Conservation (phyloP, 306 rosid genomes). For the Cicer yamashitae region DNA sequence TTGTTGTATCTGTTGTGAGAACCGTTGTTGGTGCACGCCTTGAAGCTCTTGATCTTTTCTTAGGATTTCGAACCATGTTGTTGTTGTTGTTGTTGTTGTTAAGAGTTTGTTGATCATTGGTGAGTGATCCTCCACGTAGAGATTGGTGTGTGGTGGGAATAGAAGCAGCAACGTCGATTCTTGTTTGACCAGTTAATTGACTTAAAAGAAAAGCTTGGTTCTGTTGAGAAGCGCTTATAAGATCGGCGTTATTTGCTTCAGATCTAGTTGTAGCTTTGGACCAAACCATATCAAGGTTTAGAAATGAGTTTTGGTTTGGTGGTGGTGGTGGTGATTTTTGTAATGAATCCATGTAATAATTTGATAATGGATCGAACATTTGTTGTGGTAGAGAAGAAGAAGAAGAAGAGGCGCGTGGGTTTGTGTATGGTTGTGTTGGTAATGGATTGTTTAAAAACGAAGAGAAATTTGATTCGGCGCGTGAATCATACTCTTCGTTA, state of each 20-base stretch:
- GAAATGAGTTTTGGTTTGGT: slow-evolving; percentile 49
- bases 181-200: slow-evolving; percentile 50
- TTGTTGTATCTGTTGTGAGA: slow-evolving; percentile 83
- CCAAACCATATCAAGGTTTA: slow-evolving; percentile 65
- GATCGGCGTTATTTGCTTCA: slow-evolving; percentile 58
- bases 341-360: slow-evolving; percentile 59
- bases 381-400: slow-evolving; percentile 16
- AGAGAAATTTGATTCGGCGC: slow-evolving; percentile 60
- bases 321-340: slow-evolving; percentile 38
- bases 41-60: slow-evolving; percentile 89
- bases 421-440: background rate
- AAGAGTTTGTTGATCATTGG: slow-evolving; percentile 46
- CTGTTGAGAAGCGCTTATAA: slow-evolving; percentile 27
- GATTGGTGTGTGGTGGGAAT: slow-evolving; percentile 47
- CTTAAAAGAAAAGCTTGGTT: slow-evolving; percentile 51
- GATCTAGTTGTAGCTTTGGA: slow-evolving; percentile 58
- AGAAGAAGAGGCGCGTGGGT: background rate
- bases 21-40: slow-evolving; percentile 97
- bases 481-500: slow-evolving; percentile 76
- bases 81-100: slow-evolving; percentile 26
- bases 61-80: slow-evolving; percentile 69
- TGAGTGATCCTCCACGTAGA: slow-evolving; percentile 38
- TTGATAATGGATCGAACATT: slow-evolving; percentile 61
- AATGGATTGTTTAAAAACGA: slow-evolving; percentile 50
- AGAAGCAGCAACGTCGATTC: slow-evolving; percentile 20